These are phyloP conservation scores for Mikania micrantha DNA, from an alignment of 129 eudicot genomes.

Conservation along the genomic window DNA sequence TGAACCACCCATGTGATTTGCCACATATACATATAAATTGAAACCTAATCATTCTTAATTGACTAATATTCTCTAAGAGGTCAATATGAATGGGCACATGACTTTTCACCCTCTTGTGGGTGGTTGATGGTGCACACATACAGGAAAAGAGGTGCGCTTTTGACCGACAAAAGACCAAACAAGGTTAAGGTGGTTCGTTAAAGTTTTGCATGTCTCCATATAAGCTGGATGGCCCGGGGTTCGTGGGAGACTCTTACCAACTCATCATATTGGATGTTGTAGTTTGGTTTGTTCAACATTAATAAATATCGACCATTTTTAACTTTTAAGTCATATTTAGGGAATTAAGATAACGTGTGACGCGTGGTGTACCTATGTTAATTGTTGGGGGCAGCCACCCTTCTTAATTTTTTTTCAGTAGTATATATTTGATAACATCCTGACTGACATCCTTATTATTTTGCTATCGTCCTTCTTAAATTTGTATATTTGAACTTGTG, in stretches of 20 bases:
- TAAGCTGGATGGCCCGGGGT: conserved; percentile 20
- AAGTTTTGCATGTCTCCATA: conserved; percentile 24
- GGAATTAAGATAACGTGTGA: background rate
- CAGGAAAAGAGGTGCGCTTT: conserved; percentile 31
- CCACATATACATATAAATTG: too few relatives aligned
- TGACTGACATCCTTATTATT: too few relatives aligned
- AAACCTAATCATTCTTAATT: too few relatives aligned
- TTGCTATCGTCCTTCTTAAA: too few relatives aligned
- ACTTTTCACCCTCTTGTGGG: too few relatives aligned
- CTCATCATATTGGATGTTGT: conserved; percentile 12
- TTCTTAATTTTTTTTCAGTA: too few relatives aligned
- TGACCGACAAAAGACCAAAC: conserved; percentile 27
- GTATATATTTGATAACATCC: too few relatives aligned
- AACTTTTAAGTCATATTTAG: too few relatives aligned
- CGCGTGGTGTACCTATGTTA: background rate
- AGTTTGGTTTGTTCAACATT: background rate
- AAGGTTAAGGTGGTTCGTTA: conserved; percentile 21
- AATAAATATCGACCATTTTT: background rate
- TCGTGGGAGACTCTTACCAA: conserved; percentile 24
- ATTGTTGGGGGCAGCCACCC: background rate
- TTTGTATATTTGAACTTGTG: too few relatives aligned
- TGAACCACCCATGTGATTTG: too few relatives aligned
- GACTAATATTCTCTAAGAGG: too few relatives aligned
- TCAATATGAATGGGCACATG: too few relatives aligned
- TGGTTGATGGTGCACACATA: conserved; percentile 34